Evolutionary conservation across 495 filamentous ascomycete genomes (phyloP), one percentile per base, ranked within the genome.

Genomic region (Hypoxylon fragiforme): DNA sequence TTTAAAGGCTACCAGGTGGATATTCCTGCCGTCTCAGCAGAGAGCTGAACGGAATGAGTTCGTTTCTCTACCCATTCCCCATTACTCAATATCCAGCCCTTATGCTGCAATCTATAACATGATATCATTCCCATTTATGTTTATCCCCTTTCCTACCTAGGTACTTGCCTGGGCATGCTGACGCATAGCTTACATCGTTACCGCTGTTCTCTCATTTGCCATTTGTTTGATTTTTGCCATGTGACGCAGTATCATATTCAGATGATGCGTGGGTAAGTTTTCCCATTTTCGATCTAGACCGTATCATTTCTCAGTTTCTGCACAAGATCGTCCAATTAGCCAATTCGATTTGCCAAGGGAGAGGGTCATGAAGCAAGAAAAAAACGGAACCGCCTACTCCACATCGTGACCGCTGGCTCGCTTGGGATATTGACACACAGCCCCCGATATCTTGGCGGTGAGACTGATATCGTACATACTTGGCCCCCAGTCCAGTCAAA

Each of bases 1-100:
- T 77, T 77, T 45, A 66, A 68, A 26, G 42, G 32, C 5, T 75
- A 74, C 45, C 61, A 59, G 15, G 68, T 73, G 31, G 72, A 73
- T 24, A 34, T 47, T 32, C 14, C 50, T 4, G 44, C 42, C 13
- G 34, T 44, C 30, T 40, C 49, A 7, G 26, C 30, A 0, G 44
- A 60, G 47, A 44, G 15, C 14, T 37, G 14, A 18, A 15, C 3
- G 31, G 3, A n/a, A n/a, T n/a, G n/a, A n/a, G n/a, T n/a, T n/a
- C n/a, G n/a, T n/a, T n/a, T n/a, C n/a, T n/a, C n/a, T n/a, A n/a
- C n/a, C n/a, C n/a, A n/a, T n/a, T n/a, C n/a, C n/a, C n/a, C n/a
- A n/a, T n/a, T n/a, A n/a, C n/a, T n/a, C n/a, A n/a, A n/a, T n/a
- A n/a, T n/a, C n/a, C n/a, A n/a, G n/a, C n/a, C n/a, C n/a, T n/a